phyloP scores from a whole-genome alignment of 139 green algal genomes.

The Picochlorum sp. region DNA sequence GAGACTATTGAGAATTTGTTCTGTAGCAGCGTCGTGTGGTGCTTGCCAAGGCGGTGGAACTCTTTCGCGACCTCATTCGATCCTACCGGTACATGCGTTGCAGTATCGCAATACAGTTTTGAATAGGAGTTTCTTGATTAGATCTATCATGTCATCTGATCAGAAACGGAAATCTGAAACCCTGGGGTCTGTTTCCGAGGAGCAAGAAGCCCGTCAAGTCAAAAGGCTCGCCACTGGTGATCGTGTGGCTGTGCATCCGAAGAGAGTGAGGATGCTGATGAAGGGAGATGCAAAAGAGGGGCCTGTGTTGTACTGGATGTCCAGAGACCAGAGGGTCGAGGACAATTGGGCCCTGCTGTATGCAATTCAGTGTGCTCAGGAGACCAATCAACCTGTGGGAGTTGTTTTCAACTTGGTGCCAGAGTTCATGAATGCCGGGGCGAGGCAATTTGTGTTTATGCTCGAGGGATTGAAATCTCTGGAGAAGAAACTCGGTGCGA shows the following conservation, averaged over 20 bases:
- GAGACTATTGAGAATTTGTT: too few species aligned
- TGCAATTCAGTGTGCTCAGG: constrained; percentile 54
- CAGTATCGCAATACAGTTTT: too few species aligned
- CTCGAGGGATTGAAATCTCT: constrained; percentile 62
- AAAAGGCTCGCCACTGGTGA: too few species aligned
- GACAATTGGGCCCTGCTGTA: constrained; percentile 96
- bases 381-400: constrained; percentile 35
- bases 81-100: too few species aligned
- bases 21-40: too few species aligned
- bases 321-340: constrained; percentile 74
- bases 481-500: constrained; percentile 30
- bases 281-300: constrained; percentile 31
- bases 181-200: too few species aligned
- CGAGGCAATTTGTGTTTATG: constrained; percentile 86
- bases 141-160: too few species aligned
- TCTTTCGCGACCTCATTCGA: too few species aligned
- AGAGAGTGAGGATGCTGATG: constrained; percentile 46
- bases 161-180: too few species aligned
- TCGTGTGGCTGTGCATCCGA: constrained; percentile 43
- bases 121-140: too few species aligned
- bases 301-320: constrained; percentile 83
- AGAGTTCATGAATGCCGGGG: constrained; percentile 59
- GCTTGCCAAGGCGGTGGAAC: too few species aligned
- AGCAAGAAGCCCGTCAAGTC: too few species aligned
- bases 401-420: constrained; percentile 82